Base-by-base conservation (phyloP, 768 basidiomycete species). In the Collybiopsis luxurians region DNA sequence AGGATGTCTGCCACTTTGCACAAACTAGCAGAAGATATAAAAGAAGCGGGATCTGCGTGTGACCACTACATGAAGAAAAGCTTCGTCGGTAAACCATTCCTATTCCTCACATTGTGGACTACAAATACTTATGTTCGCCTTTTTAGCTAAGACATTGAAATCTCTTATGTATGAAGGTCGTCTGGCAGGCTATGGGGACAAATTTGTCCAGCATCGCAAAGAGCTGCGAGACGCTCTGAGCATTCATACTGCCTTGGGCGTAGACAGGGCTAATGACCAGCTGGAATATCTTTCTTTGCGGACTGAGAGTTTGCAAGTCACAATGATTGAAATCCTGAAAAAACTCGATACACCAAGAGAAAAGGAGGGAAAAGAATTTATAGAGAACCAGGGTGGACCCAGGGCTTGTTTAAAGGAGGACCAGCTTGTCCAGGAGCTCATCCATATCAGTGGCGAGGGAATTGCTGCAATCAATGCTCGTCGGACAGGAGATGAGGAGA, bases 11-110 rank as follows among this genome's bases (percentile, higher is more conserved):
- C 53, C 0, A 44, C 61, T 21, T 19, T 40, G 4, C 53, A 65
- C 31, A 40, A 47, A 1, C 64, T 68, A 5, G 69, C 69, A 24
- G 48, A 67, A 4, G 69, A 73, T 55, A 75, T 75, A 58, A 67
- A 68, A 46, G 60, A 67, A 10, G 73, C 72, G 46, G 68, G 64
- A 1, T 70, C 70, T 51, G 59, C 60, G 10, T 74, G 74, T 58
- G 73, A 76, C 48, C 64, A 70, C 0, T 75, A 73, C 56, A 59
- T 63, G 23, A 73, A 71, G 53, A 69, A 68, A 27, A 61, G 65
- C 9, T 48, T 70, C 23, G 31, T 34, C 31, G 31, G 31, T 34
- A 13, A 34, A 13, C 13, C 13, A 6, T 13, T 34, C 13, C 13
- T 13, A 13, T 34, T 34, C 13, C 5, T 34, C 5, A 34, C 5